phyloP scores from a whole-genome alignment of 768 basidiomycete species.

The Austroboletus festivus region DNA sequence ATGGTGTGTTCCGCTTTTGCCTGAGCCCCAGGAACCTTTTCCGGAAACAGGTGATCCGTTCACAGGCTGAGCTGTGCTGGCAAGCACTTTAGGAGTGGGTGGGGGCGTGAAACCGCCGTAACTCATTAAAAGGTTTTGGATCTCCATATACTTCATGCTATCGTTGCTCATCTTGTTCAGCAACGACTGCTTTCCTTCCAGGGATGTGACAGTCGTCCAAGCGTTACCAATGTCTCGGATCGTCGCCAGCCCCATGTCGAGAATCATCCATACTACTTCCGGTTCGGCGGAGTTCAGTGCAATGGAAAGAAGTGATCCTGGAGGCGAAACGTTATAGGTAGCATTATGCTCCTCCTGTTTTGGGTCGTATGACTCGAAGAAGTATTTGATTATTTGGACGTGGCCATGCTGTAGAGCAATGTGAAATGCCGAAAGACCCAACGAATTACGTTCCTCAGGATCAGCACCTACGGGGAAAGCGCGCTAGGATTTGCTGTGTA shows the following conservation, averaged over 20 bases:
- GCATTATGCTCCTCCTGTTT: slow-evolving; percentile 45
- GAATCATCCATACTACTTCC: slow-evolving; percentile 60
- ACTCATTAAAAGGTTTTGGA: slow-evolving; percentile 49
- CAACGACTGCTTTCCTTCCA: slow-evolving; percentile 26
- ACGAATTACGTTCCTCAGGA: slow-evolving; percentile 62
- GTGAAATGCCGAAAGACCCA: slow-evolving; percentile 64
- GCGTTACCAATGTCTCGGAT: slow-evolving; percentile 47
- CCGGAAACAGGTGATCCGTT: slow-evolving; percentile 6
- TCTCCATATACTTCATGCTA: slow-evolving; percentile 43
- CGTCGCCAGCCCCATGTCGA: slow-evolving; percentile 54
- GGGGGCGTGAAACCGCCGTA: slow-evolving; percentile 52
- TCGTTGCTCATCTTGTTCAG: slow-evolving; percentile 26
- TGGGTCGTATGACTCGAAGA: slow-evolving; percentile 60
- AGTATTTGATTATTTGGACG: slow-evolving; percentile 51
- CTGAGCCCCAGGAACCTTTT: slow-evolving; percentile 1
- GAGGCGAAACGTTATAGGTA: slow-evolving; percentile 44
- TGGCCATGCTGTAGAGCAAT: slow-evolving; percentile 54
- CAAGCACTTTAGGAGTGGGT: slow-evolving; percentile 27
- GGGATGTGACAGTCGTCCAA: slow-evolving; percentile 48
- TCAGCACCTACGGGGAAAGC: slow-evolving; percentile 55
- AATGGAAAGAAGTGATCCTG: slow-evolving; percentile 49
- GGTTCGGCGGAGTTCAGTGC: slow-evolving; percentile 62
- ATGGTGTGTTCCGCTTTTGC: slow-evolving; percentile 14
- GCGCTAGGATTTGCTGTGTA: slow-evolving; percentile 17
- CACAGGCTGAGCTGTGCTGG: slow-evolving; percentile 10